phyloP scores from a whole-genome alignment of 2,329 filamentous ascomycete genomes.

The Escovopsis sp. region DNA sequence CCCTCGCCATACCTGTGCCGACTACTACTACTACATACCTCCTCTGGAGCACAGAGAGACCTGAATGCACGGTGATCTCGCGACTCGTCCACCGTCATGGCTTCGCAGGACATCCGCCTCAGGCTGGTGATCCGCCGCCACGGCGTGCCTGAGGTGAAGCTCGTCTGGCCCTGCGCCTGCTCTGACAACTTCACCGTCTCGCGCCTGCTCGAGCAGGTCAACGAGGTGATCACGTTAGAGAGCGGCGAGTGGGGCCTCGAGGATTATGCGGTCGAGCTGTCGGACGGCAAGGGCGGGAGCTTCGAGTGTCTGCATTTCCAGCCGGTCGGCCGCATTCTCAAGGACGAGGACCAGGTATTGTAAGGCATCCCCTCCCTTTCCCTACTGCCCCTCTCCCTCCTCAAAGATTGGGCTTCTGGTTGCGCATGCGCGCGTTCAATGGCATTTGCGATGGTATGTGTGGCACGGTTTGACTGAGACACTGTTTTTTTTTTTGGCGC shows the following conservation, averaged over 20 bases:
- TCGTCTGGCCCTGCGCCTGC: constrained; percentile 53
- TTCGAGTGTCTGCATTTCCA: constrained; percentile 87
- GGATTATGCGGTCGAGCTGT: constrained; percentile 73
- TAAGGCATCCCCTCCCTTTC: constrained; percentile 28
- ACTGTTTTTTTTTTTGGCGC: no score
- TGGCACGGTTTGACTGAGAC: background rate
- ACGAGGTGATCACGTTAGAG: constrained; percentile 69
- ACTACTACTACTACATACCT: no score
- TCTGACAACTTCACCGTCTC: constrained; percentile 52
- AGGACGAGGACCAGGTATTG: constrained; percentile 74
- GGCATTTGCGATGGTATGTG: background rate
- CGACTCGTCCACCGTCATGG: constrained; percentile 10
- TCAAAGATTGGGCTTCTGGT: background rate
- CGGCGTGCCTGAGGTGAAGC: constrained; percentile 52
- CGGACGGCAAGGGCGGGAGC: constrained; percentile 33
- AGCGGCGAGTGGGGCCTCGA: constrained; percentile 71
- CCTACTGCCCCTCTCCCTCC: background rate
- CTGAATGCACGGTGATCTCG: no score
- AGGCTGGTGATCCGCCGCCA: constrained; percentile 59
- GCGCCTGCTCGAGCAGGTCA: constrained; percentile 62
- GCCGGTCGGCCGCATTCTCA: constrained; percentile 50
- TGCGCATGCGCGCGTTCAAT: background rate
- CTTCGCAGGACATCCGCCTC: constrained; percentile 42
- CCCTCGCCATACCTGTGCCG: no score
- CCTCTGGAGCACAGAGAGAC: no score